Evolutionary conservation across 2,329 filamentous ascomycete genomes (phyloP).

Genomic region (Westerdykella aurantiaca): DNA sequence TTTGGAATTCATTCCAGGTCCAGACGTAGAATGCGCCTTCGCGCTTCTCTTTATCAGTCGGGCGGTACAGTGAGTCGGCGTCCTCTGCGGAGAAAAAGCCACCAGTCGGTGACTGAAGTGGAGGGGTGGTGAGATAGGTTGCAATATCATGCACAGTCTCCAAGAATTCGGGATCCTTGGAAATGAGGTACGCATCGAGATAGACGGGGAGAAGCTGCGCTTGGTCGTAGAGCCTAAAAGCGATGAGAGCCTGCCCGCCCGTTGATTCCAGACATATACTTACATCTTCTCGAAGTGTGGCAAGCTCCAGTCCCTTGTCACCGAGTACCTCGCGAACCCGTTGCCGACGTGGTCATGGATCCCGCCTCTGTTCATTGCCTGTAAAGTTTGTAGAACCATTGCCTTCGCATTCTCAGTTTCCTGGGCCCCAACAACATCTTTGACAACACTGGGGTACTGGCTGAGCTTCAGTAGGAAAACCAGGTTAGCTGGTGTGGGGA

Average conservation of each 20-base stretch:
- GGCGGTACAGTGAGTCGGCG: slow-evolving; percentile 72
- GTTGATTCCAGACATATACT: slow-evolving; percentile 1
- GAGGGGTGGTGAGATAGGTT: slow-evolving; percentile 72
- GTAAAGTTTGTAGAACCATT: slow-evolving; percentile 77
- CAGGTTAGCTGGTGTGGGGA: slow-evolving; percentile 80
- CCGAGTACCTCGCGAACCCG: slow-evolving; percentile 78
- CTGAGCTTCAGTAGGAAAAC: slow-evolving; percentile 72
- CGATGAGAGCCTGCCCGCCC: slow-evolving; percentile 3
- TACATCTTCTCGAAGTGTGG: slow-evolving; percentile 95
- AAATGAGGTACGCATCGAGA: slow-evolving; percentile 74
- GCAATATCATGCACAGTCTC: slow-evolving; percentile 75
- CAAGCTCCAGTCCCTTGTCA: slow-evolving; percentile 86
- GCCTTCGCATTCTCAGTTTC: slow-evolving; percentile 67
- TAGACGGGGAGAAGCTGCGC: slow-evolving; percentile 78
- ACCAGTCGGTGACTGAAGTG: slow-evolving; percentile 62
- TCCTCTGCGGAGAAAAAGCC: slow-evolving; percentile 87
- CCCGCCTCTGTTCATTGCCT: slow-evolving; percentile 67
- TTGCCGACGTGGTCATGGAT: slow-evolving; percentile 71
- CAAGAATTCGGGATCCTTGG: slow-evolving; percentile 64
- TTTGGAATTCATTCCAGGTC: slow-evolving; percentile 80
- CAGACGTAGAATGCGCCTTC: slow-evolving; percentile 95
- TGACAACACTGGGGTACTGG: slow-evolving; percentile 64
- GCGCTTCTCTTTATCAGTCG: slow-evolving; percentile 72
- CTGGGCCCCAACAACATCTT: slow-evolving; percentile 78
- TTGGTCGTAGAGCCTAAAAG: slow-evolving; percentile 69